Percentiles rank a stretch among this genome's conserved stretches.
These are phyloP conservation scores for Lentinula detonsa DNA, from an alignment of 768 basidiomycete genomes.

Conservation along the genomic window DNA sequence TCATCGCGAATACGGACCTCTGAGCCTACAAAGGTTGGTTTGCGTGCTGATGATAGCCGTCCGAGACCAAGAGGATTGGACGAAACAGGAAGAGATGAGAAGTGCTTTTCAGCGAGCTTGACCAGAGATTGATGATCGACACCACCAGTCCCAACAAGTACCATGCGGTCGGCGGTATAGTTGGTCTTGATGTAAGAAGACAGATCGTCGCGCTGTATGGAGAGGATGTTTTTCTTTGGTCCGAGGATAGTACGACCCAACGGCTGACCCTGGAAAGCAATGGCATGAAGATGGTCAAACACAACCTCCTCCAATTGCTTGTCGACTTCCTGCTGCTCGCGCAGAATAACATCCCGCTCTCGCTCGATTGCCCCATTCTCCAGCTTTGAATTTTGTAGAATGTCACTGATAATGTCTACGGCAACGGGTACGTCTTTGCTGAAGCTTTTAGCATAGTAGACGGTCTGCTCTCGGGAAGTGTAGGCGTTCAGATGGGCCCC, in stretches of 20 bases:
- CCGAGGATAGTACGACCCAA: slow-evolving; percentile 97
- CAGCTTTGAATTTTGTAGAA: slow-evolving; percentile 94
- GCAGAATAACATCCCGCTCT: slow-evolving; percentile 92
- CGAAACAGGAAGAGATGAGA: slow-evolving; percentile 84
- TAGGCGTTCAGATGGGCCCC: slow-evolving; percentile 98
- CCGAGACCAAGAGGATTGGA: slow-evolving; percentile 86
- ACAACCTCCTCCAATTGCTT: slow-evolving; percentile 98
- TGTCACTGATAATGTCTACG: slow-evolving; percentile 97
- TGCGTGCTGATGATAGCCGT: slow-evolving; percentile 57
- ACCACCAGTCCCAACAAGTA: slow-evolving; percentile 94
- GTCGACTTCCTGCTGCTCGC: slow-evolving; percentile 98
- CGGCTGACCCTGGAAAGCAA: slow-evolving; percentile 98
- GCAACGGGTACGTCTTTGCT: slow-evolving; percentile 86
- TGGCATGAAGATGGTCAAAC: slow-evolving; percentile 94
- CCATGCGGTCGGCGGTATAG: slow-evolving; percentile 99
- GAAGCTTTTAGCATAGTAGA: slow-evolving; percentile 99
- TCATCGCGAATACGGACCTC: slow-evolving; percentile 97
- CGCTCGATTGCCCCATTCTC: slow-evolving; percentile 85
- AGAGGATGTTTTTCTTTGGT: slow-evolving; percentile 92
- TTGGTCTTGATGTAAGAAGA: slow-evolving; percentile 91
- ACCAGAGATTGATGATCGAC: slow-evolving; percentile 90
- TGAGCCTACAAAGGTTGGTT: slow-evolving; percentile 83
- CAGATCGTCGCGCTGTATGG: slow-evolving; percentile 89
- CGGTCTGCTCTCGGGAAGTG: slow-evolving; percentile 97
- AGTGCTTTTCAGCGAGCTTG: slow-evolving; percentile 92